phyloP scores from a whole-genome alignment of 1,139 yeast species.

The Scheffersomyces titani region DNA sequence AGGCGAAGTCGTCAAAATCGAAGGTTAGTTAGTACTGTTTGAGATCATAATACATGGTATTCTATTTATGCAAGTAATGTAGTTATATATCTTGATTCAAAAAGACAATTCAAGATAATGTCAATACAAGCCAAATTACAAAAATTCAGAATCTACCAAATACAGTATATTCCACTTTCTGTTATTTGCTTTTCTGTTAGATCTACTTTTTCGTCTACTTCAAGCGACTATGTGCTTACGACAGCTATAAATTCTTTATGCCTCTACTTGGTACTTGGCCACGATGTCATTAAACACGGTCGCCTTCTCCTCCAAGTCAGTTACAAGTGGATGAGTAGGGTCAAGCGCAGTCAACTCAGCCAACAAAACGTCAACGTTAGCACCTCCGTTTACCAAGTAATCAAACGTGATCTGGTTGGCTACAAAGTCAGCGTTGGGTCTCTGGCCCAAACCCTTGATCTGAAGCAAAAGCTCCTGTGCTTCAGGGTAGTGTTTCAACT shows the following conservation, averaged over 20 bases:
- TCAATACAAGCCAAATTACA: no score
- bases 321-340: constrained; percentile 52
- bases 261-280: constrained; percentile 43
- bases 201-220: background rate
- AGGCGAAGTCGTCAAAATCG: constrained; percentile 41
- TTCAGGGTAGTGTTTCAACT: constrained; percentile 48
- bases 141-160: no score
- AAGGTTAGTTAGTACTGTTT: constrained; percentile 3
- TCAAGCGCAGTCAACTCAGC: constrained; percentile 41
- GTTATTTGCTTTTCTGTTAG: background rate
- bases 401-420: constrained; percentile 61
- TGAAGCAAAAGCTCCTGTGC: constrained; percentile 49
- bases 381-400: constrained; percentile 49
- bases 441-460: constrained; percentile 32
- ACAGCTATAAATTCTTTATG: constrained; percentile 2
- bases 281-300: constrained; percentile 59
- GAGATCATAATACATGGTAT: background rate
- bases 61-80: background rate
- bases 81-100: no score
- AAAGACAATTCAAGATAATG: no score
- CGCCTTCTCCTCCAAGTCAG: constrained; percentile 54
- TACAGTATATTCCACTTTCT: background rate
- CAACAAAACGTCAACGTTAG: constrained; percentile 40
- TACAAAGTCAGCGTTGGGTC: constrained; percentile 47
- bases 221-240: background rate